Evolutionary conservation across 225 moss, liverwort and hornwort genomes (phyloP).

Genomic region (Ulota crispa): DNA sequence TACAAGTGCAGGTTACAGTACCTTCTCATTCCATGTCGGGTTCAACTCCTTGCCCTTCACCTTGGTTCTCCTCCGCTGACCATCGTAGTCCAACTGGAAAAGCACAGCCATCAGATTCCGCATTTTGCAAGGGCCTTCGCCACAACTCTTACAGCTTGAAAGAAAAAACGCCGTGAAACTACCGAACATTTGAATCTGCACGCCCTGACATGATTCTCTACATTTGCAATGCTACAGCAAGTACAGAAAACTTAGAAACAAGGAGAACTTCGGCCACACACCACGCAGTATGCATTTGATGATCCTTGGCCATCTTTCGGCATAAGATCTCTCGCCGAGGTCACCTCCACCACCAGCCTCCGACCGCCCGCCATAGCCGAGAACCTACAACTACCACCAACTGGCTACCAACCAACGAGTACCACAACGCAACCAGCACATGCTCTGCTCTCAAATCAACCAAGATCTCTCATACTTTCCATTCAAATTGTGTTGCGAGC

Average conservation of each 20-base stretch:
- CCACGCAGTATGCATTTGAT: slow-evolving; percentile 60
- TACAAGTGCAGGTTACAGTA: neutral
- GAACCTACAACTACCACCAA: neutral
- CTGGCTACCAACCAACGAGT: slow-evolving; percentile 10
- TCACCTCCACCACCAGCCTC: slow-evolving; percentile 53
- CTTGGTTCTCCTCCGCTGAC: slow-evolving; percentile 70
- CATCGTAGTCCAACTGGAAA: slow-evolving; percentile 73
- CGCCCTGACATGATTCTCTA: neutral
- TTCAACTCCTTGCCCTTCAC: slow-evolving; percentile 58
- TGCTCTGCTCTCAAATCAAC: no score
- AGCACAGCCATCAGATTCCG: neutral
- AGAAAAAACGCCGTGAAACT: neutral
- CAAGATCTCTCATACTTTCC: neutral
- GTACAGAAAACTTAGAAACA: neutral
- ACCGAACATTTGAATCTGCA: neutral
- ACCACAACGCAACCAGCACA: neutral
- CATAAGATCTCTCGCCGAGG: slow-evolving; percentile 49
- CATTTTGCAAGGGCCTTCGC: accelerated
- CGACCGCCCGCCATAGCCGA: slow-evolving; percentile 25
- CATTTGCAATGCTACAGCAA: neutral
- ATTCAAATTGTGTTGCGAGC: neutral
- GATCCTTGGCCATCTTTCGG: slow-evolving; percentile 57
- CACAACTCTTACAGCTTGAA: no score
- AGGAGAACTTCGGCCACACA: slow-evolving; percentile 10
- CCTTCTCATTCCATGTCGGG: slow-evolving; percentile 80